These are phyloP conservation scores for Cynara cardunculus DNA, from an alignment of 129 eudicot species.

Conservation along the genomic window DNA sequence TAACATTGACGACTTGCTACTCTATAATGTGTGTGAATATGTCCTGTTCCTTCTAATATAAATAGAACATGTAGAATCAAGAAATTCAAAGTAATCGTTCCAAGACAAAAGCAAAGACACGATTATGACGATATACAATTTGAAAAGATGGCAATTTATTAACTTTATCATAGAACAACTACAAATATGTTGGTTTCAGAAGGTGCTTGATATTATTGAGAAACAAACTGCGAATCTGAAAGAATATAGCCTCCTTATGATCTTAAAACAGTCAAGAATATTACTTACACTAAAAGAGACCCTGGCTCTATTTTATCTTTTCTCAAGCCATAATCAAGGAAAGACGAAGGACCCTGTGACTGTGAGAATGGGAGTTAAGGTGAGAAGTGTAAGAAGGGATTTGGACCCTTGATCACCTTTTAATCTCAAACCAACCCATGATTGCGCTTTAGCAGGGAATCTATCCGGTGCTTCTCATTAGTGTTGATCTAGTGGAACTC, in stretches of 20 bases:
- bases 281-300: constrained; percentile 10
- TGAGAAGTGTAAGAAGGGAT: too few relatives aligned
- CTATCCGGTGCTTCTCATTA: too few relatives aligned
- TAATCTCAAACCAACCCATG: too few relatives aligned
- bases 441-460: too few relatives aligned
- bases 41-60: not conserved
- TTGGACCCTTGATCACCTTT: too few relatives aligned
- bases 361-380: too few relatives aligned
- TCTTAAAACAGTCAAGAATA: not conserved
- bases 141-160: not conserved
- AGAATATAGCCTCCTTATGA: not conserved
- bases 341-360: too few relatives aligned
- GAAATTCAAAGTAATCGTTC: constrained; percentile 4
- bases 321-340: constrained; percentile 1
- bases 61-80: not conserved
- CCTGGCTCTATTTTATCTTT: constrained; percentile 3
- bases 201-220: not conserved
- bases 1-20: not conserved
- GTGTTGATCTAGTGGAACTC: too few relatives aligned
- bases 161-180: constrained; percentile 8
- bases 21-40: not conserved
- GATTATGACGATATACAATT: constrained; percentile 9
- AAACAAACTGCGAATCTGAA: not conserved
- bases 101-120: not conserved
- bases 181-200: not conserved